Conservation (phyloP, 495 filamentous ascomycete genomes). For the Friedmanniomyces simplex region DNA sequence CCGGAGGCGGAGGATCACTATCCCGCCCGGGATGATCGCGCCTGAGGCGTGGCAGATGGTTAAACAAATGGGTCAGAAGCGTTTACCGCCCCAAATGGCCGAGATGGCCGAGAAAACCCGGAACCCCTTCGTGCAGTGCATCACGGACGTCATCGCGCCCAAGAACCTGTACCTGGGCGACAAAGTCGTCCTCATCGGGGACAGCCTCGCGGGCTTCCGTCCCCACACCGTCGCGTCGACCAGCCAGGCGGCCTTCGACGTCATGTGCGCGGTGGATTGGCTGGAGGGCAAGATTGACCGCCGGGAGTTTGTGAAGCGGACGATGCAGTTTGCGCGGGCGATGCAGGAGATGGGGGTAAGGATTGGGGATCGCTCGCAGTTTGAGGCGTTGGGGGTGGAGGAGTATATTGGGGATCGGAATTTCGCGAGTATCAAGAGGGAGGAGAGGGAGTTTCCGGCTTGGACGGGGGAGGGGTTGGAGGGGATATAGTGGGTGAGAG, state of each 20-base stretch:
- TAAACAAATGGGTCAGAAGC: conserved; percentile 30
- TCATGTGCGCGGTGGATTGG: conserved; percentile 19
- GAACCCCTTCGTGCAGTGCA: conserved; percentile 45
- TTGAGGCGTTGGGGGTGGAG: conserved; percentile 29
- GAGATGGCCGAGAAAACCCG: conserved; percentile 40
- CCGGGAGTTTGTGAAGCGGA: conserved; percentile 36
- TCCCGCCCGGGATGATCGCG: conserved; percentile 40
- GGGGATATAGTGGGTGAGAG: not conserved
- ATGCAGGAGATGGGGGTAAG: conserved; percentile 37
- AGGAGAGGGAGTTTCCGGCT: conserved; percentile 13
- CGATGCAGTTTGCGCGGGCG: conserved; percentile 37
- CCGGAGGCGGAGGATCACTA: conserved; percentile 35
- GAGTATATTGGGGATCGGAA: conserved; percentile 20
- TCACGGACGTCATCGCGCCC: conserved; percentile 43
- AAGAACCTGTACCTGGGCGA: conserved; percentile 37
- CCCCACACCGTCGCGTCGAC: conserved; percentile 42
- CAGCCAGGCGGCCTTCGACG: conserved; percentile 23
- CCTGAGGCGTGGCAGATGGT: conserved; percentile 38
- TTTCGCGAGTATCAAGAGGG: conserved; percentile 11
- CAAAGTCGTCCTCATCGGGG: conserved; percentile 45
- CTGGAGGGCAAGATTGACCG: conserved; percentile 29
- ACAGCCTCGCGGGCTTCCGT: conserved; percentile 46
- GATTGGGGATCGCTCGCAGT: conserved; percentile 41
- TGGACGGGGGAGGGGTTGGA: conserved; percentile 16
- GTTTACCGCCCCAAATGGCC: conserved; percentile 43